Base-by-base conservation (phyloP, 1,139 yeast species). In the Yamadazyma dendronema region DNA sequence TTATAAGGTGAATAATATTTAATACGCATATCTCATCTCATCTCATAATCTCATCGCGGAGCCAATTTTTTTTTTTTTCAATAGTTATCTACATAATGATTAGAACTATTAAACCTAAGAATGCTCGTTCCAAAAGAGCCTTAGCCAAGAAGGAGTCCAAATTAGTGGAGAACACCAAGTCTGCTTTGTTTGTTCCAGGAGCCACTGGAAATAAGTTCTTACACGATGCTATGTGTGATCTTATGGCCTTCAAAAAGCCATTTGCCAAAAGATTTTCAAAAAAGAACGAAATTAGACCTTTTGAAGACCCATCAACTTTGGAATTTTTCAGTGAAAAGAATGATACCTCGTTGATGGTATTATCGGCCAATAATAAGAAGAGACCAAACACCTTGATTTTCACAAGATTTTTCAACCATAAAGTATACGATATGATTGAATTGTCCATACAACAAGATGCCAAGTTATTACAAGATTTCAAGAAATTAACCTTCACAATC, bases 291-390 rank as follows among this genome's bases (percentile, higher is more conserved):
- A 74, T 92, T 44, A 76, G 85, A 53, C 98, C 98, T 10, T 92
- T 92, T 62, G 99, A 92, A 62, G 97, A 94, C 57, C 75, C 88
- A n/a, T 57, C 83, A 4, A 78, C 84, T 30, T 66, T 94, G 42
- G 98, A 94, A 62, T 92, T 94, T 55, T 86, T 90, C 59, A 75
- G 96, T 46, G 96, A 90, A 61, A 94, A 92, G 74, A 94, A 92
- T 61, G 98, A 92, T 62, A 64, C 85, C 33, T 88, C 97, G 3
- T 67, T 92, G 46, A 61, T 92, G 56, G 95, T 92, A n/a, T 72
- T 90, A 40, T 77, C 90, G 6, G 73, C 88, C 14, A 79, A 79
- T 62, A 88, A 87, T 58, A 94, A 92, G 64, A 92, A 94, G 70
- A 79, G 98, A 61, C 96, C 95, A 46, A 88, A 90, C 62, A 88